Evolutionary conservation across 768 basidiomycete species (phyloP), one percentile per base, ranked within the genome.

Genomic region (Chlorophyllum brunneum): DNA sequence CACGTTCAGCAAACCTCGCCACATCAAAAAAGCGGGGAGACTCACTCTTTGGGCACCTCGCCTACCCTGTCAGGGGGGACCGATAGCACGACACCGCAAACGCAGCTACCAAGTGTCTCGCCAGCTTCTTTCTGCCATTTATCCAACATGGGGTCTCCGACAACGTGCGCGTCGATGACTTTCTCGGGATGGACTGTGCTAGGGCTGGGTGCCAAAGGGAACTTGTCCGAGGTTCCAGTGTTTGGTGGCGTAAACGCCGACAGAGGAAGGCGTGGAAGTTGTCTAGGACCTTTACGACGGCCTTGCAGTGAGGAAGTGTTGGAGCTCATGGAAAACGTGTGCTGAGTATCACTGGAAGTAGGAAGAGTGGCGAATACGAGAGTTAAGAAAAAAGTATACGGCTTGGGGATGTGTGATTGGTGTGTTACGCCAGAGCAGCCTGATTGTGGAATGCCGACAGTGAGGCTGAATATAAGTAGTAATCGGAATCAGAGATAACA

Each of bases 161-260:
- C 68, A 56, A 90, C 80, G 62, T 85, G 78, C 5, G 85, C 80
- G 64, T 93, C 91, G 59, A 88, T 72, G 54, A 92, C 72, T 18
- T 67, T 67, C 7, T 69, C 68, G 0, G 91, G 91, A 59, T 82
- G 75, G 46, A 88, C 72, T 13, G 80, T 71, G 59, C 76, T 83
- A 2, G 90, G 87, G 53, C 83, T 86, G 18, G 83, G 80, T 6
- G 84, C 80, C 8, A 87, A 57, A 1, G 83, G 86, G 62, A 89
- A 90, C 1, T 70, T 70, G 39, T 89, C 88, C 16, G 76, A 77
- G 0, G 81, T 78, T 47, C 83, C 82, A 3, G 84, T 74, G 67
- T 78, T 86, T 22, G 86, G 85, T 0, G 87, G 81, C 23, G 75
- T 79, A 65, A 92, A 92, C 0, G 82, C 90, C 9, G 88, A 89